Evolutionary conservation across 2,329 filamentous ascomycete species (phyloP), one percentile per base, ranked within the genome.

Genomic region (Sporothrix protearum): DNA sequence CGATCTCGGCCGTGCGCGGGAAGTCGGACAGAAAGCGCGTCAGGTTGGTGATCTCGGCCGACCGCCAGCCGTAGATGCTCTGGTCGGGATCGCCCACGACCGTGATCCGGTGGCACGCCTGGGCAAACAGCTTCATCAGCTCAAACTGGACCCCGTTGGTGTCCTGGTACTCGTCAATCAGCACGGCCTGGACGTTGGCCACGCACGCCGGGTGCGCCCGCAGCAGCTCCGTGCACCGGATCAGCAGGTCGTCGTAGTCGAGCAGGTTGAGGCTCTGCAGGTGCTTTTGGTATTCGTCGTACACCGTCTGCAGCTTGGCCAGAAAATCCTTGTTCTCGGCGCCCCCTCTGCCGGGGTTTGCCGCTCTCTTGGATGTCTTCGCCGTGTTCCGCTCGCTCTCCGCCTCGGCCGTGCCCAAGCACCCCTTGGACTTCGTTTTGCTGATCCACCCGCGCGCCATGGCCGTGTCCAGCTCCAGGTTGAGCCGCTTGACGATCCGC

Each of bases 151-250:
- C 90, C 25, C 93, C 88, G 78, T 98, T 99, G 8, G 95, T 98
- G 81, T 99, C 95, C 80, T 99, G 95, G 74, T 97, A 99, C 78
- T 99, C 95, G 78, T 99, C 95, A 74, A 99, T 96, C 61, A 99
- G 85, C 7, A 98, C 94, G 0, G 93, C 89, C 79, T 97, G 90
- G 22, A 99, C 89, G 76, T 97, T 97, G 16, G 90, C 90, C 2
- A 97, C 94, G 77, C 94, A 97, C 16, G 87, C 84, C 0, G 94
- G 93, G 75, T 92, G 87, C 25, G 85, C 83, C 72, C 85, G 86
- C 25, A 99, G 85, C 12, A 99, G 85, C 72, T 96, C 89, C 9
- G 92, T 91, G 75, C 94, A 97, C 76, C 89, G 88, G 16, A 97
- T 85, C 5, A 99, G 86, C 28, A 99, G 85, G 78, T 99, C 96